Evolutionary conservation across 768 basidiomycete genomes (phyloP).

Genomic region (Tulasnella sp.): DNA sequence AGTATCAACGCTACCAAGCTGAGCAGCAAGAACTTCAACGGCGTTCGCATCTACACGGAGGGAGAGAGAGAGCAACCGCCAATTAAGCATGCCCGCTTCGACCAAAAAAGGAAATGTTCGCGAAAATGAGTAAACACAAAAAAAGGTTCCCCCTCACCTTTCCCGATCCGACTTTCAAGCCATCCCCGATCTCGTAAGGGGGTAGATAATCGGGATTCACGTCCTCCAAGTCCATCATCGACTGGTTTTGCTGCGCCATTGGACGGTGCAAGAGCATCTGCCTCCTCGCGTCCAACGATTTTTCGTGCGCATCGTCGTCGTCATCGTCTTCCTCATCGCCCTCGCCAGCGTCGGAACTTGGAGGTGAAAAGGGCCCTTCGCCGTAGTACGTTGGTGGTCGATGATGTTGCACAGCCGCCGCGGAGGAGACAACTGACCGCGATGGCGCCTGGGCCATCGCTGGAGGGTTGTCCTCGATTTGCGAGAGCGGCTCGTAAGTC

Average conservation of each 20-base stretch:
- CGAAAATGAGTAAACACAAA: not conserved
- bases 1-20: constrained; percentile 56
- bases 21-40: constrained; percentile 57
- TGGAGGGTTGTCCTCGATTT: constrained; percentile 32
- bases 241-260: constrained; percentile 31
- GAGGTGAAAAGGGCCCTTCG: constrained; percentile 71
- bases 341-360: constrained; percentile 70
- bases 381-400: constrained; percentile 56
- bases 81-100: not conserved
- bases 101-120: not conserved
- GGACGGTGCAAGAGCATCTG: not conserved
- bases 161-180: constrained; percentile 30
- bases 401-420: not conserved
- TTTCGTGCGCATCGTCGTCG: constrained; percentile 27
- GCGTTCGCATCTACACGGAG: not conserved
- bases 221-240: constrained; percentile 31
- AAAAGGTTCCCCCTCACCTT: constrained; percentile 29
- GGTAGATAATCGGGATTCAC: constrained; percentile 20
- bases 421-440: not conserved
- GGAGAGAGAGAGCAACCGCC: not conserved
- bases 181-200: not conserved
- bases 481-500: constrained; percentile 37
- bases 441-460: not conserved
- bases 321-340: constrained; percentile 27
- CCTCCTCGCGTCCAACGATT: constrained; percentile 6